Evolutionary conservation across 2,329 filamentous ascomycete species (phyloP).

Genomic region (Epichloe aotearoae): DNA sequence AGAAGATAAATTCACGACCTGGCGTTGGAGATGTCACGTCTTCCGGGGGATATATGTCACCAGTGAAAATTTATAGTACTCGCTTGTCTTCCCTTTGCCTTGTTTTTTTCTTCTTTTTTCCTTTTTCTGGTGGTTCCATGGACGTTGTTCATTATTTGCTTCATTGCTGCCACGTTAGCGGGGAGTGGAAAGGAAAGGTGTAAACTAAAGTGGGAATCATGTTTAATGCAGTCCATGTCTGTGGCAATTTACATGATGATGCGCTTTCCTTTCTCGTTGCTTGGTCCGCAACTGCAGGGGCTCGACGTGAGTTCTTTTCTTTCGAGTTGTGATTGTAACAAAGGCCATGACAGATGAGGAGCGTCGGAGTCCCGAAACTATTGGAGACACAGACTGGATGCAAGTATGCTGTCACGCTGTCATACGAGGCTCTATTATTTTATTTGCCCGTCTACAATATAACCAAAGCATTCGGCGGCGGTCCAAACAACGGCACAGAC

Average conservation of each 20-base stretch:
- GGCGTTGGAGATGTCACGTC: slow-evolving; percentile 28
- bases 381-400: too few species aligned
- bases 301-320: too few species aligned
- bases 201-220: slow-evolving; percentile 1
- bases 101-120: not conserved
- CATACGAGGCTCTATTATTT: too few species aligned
- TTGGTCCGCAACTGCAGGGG: too few species aligned
- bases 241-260: not conserved
- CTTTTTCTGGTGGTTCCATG: not conserved
- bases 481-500: slow-evolving; percentile 38
- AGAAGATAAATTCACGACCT: slow-evolving; percentile 20
- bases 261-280: not conserved
- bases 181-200: not conserved
- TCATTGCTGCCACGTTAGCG: slow-evolving; percentile 1
- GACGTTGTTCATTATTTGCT: not conserved
- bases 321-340: too few species aligned
- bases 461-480: slow-evolving; percentile 34
- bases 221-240: not conserved
- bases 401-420: too few species aligned
- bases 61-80: slow-evolving; percentile 23
- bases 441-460: slow-evolving; percentile 23
- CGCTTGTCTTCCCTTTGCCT: slow-evolving; percentile 14
- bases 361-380: too few species aligned
- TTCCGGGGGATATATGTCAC: slow-evolving; percentile 24
- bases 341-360: too few species aligned